Percentiles rank a stretch among this genome's conserved stretches.
phyloP scores from a whole-genome alignment of 2,329 filamentous ascomycete species.

The Amphichorda felina region DNA sequence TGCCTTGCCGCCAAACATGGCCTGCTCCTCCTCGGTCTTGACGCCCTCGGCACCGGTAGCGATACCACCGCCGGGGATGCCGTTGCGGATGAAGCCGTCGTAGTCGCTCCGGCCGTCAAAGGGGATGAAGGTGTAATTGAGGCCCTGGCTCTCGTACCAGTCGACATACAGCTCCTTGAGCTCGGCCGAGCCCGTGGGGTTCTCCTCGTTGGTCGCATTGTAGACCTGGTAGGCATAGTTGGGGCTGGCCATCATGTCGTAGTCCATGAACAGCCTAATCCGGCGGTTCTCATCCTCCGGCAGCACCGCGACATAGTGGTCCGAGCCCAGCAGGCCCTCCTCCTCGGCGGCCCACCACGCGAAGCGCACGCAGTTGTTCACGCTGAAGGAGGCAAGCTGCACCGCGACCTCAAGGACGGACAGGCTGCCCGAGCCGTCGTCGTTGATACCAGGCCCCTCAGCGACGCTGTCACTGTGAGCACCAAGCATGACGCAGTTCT shows the following conservation, averaged over 20 bases:
- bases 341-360: constrained; percentile 60
- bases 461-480: constrained; percentile 52
- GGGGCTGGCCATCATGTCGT: constrained; percentile 57
- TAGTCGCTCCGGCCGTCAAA: constrained; percentile 78
- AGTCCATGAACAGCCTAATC: constrained; percentile 57
- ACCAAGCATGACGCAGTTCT: constrained; percentile 55
- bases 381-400: constrained; percentile 42
- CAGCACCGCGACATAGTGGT: constrained; percentile 45
- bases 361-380: constrained; percentile 56
- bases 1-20: constrained; percentile 58
- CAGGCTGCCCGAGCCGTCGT: constrained; percentile 59
- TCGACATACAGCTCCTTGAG: constrained; percentile 55
- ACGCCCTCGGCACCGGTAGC: constrained; percentile 67
- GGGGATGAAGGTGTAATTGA: constrained; percentile 57
- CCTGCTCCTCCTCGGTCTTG: constrained; percentile 57
- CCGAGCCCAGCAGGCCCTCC: constrained; percentile 52
- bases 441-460: constrained; percentile 63
- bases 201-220: constrained; percentile 57
- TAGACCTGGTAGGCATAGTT: constrained; percentile 61
- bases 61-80: constrained; percentile 64
- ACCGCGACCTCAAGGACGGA: constrained; percentile 51
- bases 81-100: constrained; percentile 60
- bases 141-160: constrained; percentile 50
- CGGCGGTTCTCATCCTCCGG: constrained; percentile 45
- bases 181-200: constrained; percentile 60